These are phyloP conservation scores for Neurospora africana DNA, from an alignment of 495 filamentous ascomycete genomes.

Conservation along the genomic window DNA sequence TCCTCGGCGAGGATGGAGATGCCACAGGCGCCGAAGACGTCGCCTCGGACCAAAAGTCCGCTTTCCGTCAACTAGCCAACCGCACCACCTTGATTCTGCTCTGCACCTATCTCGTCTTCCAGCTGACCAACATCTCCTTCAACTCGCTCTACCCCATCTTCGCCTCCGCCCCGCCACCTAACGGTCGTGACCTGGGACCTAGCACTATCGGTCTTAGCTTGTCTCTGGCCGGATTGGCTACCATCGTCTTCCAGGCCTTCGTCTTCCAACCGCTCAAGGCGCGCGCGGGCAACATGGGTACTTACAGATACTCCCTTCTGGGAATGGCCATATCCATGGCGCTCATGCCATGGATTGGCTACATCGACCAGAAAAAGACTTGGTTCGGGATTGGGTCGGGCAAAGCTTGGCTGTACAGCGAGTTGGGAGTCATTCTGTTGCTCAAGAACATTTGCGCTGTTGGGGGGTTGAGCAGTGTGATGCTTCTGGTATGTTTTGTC, in stretches of 20 bases:
- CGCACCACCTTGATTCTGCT: constrained; percentile 73
- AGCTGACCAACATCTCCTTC: constrained; percentile 79
- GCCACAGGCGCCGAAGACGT: constrained; percentile 19
- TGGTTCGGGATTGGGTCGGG: constrained; percentile 38
- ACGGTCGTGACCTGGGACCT: constrained; percentile 64
- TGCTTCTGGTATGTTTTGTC: constrained; percentile 58
- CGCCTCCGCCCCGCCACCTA: constrained; percentile 58
- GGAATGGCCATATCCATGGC: constrained; percentile 76
- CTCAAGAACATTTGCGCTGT: constrained; percentile 85
- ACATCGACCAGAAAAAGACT: constrained; percentile 44
- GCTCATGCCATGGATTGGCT: constrained; percentile 82
- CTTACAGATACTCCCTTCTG: constrained; percentile 69
- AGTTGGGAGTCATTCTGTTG: constrained; percentile 68
- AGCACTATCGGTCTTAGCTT: constrained; percentile 77
- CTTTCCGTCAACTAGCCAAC: constrained; percentile 50
- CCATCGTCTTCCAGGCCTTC: constrained; percentile 80
- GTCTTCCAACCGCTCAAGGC: constrained; percentile 71
- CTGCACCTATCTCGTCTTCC: constrained; percentile 75
- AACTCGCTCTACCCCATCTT: constrained; percentile 91
- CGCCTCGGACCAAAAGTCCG: constrained; percentile 25
- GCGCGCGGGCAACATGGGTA: constrained; percentile 72
- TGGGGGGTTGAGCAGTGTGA: constrained; percentile 76
- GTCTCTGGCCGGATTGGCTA: constrained; percentile 71
- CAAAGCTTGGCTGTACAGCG: constrained; percentile 57
- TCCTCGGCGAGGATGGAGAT: constrained; percentile 16